phyloP scores from a whole-genome alignment of 768 basidiomycete genomes.

The Trametes cinnabarina region DNA sequence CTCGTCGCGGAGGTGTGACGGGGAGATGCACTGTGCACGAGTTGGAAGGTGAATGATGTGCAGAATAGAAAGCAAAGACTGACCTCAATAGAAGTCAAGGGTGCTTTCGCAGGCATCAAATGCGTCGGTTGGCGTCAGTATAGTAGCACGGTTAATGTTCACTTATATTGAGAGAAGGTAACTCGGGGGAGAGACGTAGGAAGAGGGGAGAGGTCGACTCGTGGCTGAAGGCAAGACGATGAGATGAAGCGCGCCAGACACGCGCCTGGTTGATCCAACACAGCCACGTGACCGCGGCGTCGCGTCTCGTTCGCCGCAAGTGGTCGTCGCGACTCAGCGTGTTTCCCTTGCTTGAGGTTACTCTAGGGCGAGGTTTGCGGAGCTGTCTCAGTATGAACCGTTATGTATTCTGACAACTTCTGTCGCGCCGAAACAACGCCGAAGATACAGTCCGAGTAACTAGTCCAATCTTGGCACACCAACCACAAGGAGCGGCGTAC shows the following conservation, averaged over 20 bases:
- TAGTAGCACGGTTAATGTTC: neutral
- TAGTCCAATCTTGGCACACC: no score
- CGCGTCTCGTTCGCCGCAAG: neutral
- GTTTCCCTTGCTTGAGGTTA: no score
- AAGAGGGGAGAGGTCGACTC: neutral
- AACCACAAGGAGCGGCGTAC: no score
- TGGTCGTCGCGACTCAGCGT: no score
- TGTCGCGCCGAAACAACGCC: no score
- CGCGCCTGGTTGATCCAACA: slow-evolving; percentile 5
- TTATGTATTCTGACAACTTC: no score
- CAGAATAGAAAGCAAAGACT: neutral
- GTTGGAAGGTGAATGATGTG: neutral
- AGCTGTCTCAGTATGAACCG: no score
- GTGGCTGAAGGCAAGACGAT: slow-evolving; percentile 4
- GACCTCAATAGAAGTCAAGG: slow-evolving; percentile 16
- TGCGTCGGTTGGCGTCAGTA: neutral
- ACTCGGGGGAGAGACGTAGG: neutral
- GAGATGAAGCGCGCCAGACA: neutral
- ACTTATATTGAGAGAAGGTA: neutral
- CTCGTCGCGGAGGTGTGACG: slow-evolving; percentile 35
- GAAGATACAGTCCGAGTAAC: no score
- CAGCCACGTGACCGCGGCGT: slow-evolving; percentile 15
- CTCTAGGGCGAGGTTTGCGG: no score
- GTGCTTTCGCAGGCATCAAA: slow-evolving; percentile 18
- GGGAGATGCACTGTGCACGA: slow-evolving; percentile 31